These are phyloP conservation scores for Dendrobium huoshanense DNA, from an alignment of 106 monocot genomes.

Conservation along the genomic window DNA sequence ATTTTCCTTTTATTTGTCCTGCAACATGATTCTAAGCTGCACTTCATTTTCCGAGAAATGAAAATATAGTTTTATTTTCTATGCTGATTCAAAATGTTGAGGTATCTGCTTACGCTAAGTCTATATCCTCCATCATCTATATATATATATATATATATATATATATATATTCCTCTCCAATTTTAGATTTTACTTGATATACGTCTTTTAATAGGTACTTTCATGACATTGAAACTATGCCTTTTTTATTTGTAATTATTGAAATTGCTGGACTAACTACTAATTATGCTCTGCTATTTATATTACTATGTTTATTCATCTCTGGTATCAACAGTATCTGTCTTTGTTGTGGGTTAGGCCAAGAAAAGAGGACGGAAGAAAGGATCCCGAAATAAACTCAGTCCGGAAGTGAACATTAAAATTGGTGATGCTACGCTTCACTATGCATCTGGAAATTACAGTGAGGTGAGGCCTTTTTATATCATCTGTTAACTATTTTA, in stretches of 20 bases:
- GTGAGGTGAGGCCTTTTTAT: constrained; percentile 36
- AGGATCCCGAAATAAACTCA: constrained; percentile 61
- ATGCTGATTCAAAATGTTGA: too few relatives aligned
- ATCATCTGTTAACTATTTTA: background rate
- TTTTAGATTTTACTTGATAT: too few relatives aligned
- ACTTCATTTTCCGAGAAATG: too few relatives aligned
- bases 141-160: too few relatives aligned
- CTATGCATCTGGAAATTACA: constrained; percentile 65
- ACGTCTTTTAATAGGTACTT: too few relatives aligned
- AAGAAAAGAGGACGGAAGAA: constrained; percentile 79
- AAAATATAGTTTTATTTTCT: too few relatives aligned
- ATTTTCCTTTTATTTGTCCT: too few relatives aligned
- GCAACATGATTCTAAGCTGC: too few relatives aligned
- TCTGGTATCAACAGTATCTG: background rate
- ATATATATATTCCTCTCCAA: too few relatives aligned
- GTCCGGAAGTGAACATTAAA: constrained; percentile 61
- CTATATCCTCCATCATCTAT: too few relatives aligned
- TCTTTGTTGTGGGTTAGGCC: constrained; percentile 28
- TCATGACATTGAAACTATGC: too few relatives aligned
- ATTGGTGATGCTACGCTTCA: constrained; percentile 85
- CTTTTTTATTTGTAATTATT: background rate
- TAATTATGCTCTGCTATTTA: background rate
- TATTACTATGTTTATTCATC: background rate
- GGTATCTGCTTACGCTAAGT: too few relatives aligned
- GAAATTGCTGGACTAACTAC: background rate